A percentile compares a stretch with the other conserved stretches of the same genome.
Evolutionary conservation across 768 basidiomycete species (phyloP).

Genomic region (Postia placenta): DNA sequence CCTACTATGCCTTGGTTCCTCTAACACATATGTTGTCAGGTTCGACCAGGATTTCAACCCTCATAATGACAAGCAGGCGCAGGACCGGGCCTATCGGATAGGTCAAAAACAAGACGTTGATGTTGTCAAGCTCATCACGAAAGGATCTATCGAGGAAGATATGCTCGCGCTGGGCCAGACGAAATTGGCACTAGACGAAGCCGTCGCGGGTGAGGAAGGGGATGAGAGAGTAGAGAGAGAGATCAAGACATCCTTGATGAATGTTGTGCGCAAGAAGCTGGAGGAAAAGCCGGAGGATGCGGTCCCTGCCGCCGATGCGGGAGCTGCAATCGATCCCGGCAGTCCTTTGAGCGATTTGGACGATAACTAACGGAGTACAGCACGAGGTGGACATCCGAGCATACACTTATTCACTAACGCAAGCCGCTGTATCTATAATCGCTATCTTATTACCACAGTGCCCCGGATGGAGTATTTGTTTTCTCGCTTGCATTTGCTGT

Average conservation of each 20-base stretch:
- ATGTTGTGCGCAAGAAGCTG: conserved; percentile 76
- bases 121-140: conserved; percentile 89
- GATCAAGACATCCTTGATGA: conserved; percentile 85
- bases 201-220: conserved; percentile 75
- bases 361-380: conserved; percentile 2
- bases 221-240: conserved; percentile 62
- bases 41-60: conserved; percentile 99
- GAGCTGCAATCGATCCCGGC: not conserved
- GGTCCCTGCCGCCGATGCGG: conserved; percentile 5
- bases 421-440: conserved; percentile 4
- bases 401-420: conserved; percentile 1
- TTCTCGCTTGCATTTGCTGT: not conserved
- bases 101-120: conserved; percentile 93
- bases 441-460: conserved; percentile 1
- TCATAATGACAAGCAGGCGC: conserved; percentile 96
- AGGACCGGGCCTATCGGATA: conserved; percentile 95
- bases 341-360: conserved; percentile 7
- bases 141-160: conserved; percentile 93
- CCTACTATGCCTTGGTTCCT: no score
- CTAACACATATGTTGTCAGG: conserved; percentile 40
- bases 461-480: not conserved
- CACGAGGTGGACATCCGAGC: not conserved
- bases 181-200: conserved; percentile 88
- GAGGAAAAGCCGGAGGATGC: conserved; percentile 43
- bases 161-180: conserved; percentile 87